Percentiles rank a stretch among this genome's conserved stretches.
Conservation (phyloP, 75 land plant genomes). For the Cunninghamia lanceolata region DNA sequence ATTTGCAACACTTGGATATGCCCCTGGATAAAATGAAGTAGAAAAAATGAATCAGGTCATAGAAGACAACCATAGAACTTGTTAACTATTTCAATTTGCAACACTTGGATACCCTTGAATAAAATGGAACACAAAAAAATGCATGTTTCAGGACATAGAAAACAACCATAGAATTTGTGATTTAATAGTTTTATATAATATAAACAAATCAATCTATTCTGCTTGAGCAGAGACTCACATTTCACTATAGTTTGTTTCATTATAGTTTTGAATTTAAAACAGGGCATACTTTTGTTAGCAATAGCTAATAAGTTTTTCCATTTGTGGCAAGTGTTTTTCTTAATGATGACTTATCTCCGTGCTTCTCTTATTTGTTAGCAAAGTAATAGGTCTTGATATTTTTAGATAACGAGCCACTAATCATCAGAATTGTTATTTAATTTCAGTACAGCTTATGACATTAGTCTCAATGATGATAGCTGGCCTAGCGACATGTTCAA, state of each 20-base stretch:
- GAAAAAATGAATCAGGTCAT: neutral
- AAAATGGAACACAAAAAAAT: neutral
- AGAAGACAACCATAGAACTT: neutral
- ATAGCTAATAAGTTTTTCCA: neutral
- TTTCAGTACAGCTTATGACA: conserved; percentile 90
- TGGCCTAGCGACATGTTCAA: conserved; percentile 66
- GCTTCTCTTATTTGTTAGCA: neutral
- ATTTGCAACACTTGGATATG: neutral
- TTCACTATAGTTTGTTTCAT: neutral
- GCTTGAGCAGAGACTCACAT: neutral
- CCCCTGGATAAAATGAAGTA: neutral
- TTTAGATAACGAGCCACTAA: neutral
- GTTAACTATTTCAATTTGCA: neutral
- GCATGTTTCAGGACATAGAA: neutral
- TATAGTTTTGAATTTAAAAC: neutral
- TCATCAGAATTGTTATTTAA: neutral
- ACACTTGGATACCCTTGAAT: neutral
- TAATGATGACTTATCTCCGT: neutral
- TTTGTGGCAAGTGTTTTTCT: neutral
- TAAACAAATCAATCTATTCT: neutral
- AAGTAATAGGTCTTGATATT: neutral
- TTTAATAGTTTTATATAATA: neutral
- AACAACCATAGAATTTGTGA: neutral
- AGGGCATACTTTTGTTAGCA: neutral
- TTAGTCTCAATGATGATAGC: conserved; percentile 70